Base-by-base conservation (phyloP, 495 filamentous ascomycete species). In the Aspergillus steynii region DNA sequence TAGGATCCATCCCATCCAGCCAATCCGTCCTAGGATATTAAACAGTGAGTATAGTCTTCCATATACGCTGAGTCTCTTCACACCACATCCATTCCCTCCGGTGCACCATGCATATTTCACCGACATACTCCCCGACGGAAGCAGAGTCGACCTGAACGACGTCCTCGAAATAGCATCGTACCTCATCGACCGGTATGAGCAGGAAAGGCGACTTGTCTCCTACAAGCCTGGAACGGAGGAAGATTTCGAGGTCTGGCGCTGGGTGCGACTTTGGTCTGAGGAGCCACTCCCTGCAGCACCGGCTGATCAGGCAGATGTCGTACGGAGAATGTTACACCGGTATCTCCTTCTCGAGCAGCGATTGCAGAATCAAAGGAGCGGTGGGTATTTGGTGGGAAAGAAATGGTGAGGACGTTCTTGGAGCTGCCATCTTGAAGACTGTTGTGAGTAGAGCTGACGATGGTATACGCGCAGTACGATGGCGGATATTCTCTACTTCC, bases 291-390 rank as follows among this genome's bases (percentile, higher is more conserved):
- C 15, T 15, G 9, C 45, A 1, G 42, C 47, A 8, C 50, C 34
- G 8, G 26, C 53, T 1, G 52, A 55, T 46, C 53, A 32, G n/a
- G 14, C 37, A 1, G 51, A 54, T 3, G 50, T 62, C 26, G 60
- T 54, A n/a, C 29, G 54, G 15, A 62, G 53, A 28, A 54, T 54
- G 29, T 27, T 62, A 31, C 12, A 42, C 5, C 48, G 57, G 29
- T 62, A 62, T 29, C 53, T 62, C n/a, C 29, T 48, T 5, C 54
- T 62, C 2, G 60, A 62, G 27, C 46, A 57, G n/a, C 60, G 57
- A 25, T 42, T 62, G 10, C 49, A 42, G 47, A 57, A 56, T 34
- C 31, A 9, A 32, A 46, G 25, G 45, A 10, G 32, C 12, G 46
- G 14, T n/a, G 14, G 27, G 28, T 62, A 57, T 50, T 26, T 62